Evolutionary conservation across 192 early-diverging fungal species (phyloP), one percentile per base, ranked within the genome.

Genomic region (Coemansia sp.): DNA sequence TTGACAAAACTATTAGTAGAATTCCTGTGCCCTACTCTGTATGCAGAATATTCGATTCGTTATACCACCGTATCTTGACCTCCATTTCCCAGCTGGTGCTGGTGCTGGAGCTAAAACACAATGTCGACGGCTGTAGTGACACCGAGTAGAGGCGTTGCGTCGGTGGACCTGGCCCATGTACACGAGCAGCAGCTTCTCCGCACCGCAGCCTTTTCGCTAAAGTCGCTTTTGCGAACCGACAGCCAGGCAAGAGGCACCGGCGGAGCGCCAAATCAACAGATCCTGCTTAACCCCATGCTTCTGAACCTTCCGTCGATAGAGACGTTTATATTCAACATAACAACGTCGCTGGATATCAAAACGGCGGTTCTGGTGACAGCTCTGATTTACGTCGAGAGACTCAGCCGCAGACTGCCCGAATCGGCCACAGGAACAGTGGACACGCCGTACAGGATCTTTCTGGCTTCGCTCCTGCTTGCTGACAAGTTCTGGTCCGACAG

Each of bases 371-470:
- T 88, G 22, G 82, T 90, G 3, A 85, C 89, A 8, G 85, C 88
- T 0, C 72, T 90, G 35, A 85, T 91, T 29, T 91, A 91, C 59
- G 83, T 91, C n/a, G 85, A 88, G 53, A 74, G 89, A 40, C 78
- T 91, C 41, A 86, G 89, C 63, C 81, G 68, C 22, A 74, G 78
- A n/a, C 60, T 91, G 61, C 87, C 88, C 4, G 64, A 66, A 49
- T 76, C 82, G 42, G 90, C 90, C 42, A 84, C 86, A 25, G 89
- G 88, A 4, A 86, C 87, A 52, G 74, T 81, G 11, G 90, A 89
- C 65, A 90, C 90, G 13, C 90, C 90, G 23, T 90, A 89, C 63
- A 81, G 86, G 49, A 85, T 91, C 29, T 90, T 91, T 59, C 62
- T 91, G 59, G 87, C 87, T 0, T 84, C 90, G 15, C 73, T 91